These are phyloP conservation scores for Brachypodium distachyon DNA, from an alignment of 202 grass and related monocot species.

Conservation along the genomic window DNA sequence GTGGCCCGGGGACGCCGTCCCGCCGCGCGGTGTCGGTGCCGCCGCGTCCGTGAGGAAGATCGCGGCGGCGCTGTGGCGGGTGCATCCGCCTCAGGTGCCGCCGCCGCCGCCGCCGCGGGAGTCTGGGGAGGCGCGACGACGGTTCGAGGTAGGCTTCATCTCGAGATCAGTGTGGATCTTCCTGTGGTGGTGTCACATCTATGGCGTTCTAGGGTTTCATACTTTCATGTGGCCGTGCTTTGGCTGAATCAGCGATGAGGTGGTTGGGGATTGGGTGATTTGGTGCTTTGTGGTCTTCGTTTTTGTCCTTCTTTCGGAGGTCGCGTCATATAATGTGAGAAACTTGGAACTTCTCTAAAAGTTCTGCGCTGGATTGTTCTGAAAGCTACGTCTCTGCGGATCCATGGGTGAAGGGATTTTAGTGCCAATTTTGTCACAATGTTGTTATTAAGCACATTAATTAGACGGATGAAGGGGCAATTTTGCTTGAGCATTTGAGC, in stretches of 20 bases:
- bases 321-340: neutral
- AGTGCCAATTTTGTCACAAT: neutral
- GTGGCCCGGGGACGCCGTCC: constrained; percentile 16
- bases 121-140: constrained; percentile 11
- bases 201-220: neutral
- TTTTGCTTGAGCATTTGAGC: neutral
- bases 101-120: constrained; percentile 8
- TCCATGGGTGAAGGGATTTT: neutral
- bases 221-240: neutral
- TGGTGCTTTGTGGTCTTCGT: neutral
- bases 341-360: neutral
- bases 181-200: neutral
- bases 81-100: constrained; percentile 23
- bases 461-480: neutral
- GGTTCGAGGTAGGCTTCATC: constrained; percentile 21
- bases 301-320: neutral
- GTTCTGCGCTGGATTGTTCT: constrained; percentile 8
- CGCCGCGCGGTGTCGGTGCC: neutral
- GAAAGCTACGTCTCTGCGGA: neutral
- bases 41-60: constrained; percentile 38
- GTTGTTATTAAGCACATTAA: neutral
- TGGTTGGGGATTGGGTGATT: neutral
- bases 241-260: neutral
- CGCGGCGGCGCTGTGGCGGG: constrained; percentile 40
- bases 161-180: constrained; percentile 22